These are phyloP conservation scores for Boletus reticuloceps DNA, from an alignment of 768 basidiomycete species.

Conservation along the genomic window DNA sequence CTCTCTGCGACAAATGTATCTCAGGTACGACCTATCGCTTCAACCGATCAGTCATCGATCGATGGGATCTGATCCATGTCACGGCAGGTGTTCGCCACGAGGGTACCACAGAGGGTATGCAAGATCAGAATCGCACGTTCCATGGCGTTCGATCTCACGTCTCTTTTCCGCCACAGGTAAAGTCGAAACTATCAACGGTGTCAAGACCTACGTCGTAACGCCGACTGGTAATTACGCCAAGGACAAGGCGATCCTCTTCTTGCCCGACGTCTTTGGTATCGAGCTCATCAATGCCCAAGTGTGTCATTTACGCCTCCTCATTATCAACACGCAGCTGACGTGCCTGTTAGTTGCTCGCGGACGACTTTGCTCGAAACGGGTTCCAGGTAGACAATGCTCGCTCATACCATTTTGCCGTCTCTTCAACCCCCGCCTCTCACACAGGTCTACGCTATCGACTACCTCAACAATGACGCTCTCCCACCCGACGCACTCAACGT, in stretches of 20 bases:
- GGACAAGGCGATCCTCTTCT: slow-evolving; percentile 54
- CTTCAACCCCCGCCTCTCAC: neutral
- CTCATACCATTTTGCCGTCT: neutral
- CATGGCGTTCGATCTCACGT: neutral
- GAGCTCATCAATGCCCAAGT: slow-evolving; percentile 47
- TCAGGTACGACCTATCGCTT: slow-evolving; percentile 38
- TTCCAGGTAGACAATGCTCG: slow-evolving; percentile 27
- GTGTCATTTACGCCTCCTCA: neutral
- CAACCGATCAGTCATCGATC: neutral
- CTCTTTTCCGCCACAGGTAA: slow-evolving; percentile 33
- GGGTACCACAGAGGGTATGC: slow-evolving; percentile 43
- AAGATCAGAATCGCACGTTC: neutral
- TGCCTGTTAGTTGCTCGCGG: slow-evolving; percentile 38
- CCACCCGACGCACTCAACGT: slow-evolving; percentile 14
- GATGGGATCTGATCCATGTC: neutral
- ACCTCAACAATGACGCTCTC: slow-evolving; percentile 29
- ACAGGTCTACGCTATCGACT: slow-evolving; percentile 26
- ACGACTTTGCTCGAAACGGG: slow-evolving; percentile 42
- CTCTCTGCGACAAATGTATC: slow-evolving; percentile 55
- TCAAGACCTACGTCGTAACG: slow-evolving; percentile 51
- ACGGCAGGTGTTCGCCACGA: slow-evolving; percentile 46
- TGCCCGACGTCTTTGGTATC: slow-evolving; percentile 53
- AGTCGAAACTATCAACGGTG: slow-evolving; percentile 43
- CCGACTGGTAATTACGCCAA: slow-evolving; percentile 50
- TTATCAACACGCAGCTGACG: neutral